Percentiles rank a stretch among this genome's conserved stretches.
Conservation (phyloP, 1,139 yeast genomes). For the Hyphopichia khmerensis region DNA sequence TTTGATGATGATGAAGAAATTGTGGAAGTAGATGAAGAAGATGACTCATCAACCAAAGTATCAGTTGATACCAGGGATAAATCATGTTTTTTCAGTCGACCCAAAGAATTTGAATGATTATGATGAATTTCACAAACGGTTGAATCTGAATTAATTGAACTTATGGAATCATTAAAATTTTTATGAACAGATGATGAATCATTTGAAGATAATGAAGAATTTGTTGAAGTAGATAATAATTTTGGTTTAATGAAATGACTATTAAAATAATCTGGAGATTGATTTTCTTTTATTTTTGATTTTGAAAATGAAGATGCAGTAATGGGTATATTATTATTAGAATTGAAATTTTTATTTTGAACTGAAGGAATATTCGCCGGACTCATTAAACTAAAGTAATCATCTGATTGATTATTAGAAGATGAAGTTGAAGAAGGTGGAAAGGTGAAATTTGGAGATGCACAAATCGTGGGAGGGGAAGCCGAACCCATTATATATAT, state of each 20-base stretch:
- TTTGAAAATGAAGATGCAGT: background rate
- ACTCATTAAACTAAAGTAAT: constrained; percentile 7
- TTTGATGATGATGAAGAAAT: background rate
- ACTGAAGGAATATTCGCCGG: background rate
- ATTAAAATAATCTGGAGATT: constrained; percentile 2
- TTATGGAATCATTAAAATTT: constrained; percentile 14
- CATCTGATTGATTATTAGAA: constrained; percentile 3
- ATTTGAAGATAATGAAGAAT: constrained; percentile 1
- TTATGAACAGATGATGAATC: constrained; percentile 8
- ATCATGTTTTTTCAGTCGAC: background rate
- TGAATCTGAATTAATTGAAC: constrained; percentile 19
- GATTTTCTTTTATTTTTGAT: background rate
- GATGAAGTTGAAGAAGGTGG: constrained; percentile 6
- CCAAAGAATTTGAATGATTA: constrained; percentile 4
- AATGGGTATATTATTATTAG: background rate
- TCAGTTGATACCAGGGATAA: constrained; percentile 18
- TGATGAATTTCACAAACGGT: constrained; percentile 13
- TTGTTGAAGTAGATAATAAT: background rate
- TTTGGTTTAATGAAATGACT: constrained; percentile 2
- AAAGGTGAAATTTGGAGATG: constrained; percentile 15
- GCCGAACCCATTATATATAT: constrained; percentile 11
- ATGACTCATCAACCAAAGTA: constrained; percentile 24
- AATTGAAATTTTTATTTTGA: background rate
- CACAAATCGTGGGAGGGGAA: constrained; percentile 13
- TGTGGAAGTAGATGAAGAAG: background rate